Evolutionary conservation across 2,329 filamentous ascomycete genomes (phyloP), one percentile per base, ranked within the genome.

Genomic region (Emmonsiellopsis sp.): DNA sequence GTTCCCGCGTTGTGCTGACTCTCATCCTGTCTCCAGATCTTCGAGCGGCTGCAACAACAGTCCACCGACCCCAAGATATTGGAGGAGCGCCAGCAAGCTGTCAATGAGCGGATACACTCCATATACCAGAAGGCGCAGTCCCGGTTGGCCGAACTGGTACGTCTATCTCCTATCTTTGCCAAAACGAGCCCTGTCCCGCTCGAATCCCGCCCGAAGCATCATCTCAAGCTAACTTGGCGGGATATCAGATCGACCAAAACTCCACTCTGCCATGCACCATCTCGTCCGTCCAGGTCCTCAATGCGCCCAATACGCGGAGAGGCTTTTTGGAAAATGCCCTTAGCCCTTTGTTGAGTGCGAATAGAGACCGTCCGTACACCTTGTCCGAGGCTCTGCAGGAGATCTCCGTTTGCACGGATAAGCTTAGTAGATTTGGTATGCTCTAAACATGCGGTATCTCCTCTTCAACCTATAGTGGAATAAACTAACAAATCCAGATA

Each of bases 241-340:
- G 32, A 42, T 21, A 52, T 56, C 58, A 90, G 86, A 80, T 94
- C 64, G 80, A 83, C 60, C 81, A 87, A 71, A 95, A 97, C 69
- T 85, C 86, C 60, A 88, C 88, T 43, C 82, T 93, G 54, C 92
- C 93, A 42, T 88, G 93, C 62, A 88, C 89, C 11, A 85, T 98
- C 67, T 88, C 88, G 62, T 87, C 88, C 44, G 81, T 98, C 65
- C 83, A 87, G 62, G 78, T 98, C 56, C 82, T 94, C 57, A 87
- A 90, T 65, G 89, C 88, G 44, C 79, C 80, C 56, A 84, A 93
- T 66, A 95, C 92, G n/a, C 83, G 93, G 58, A 81, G 81, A 62
- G 78, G 80, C 58, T 96, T 98, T 69, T 83, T 98, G 52, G 81
- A 94, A 67, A 83, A 84, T 37, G 77, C 96, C 55, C 84, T 97